Evolutionary conservation across 2,329 filamentous ascomycete genomes (phyloP), one percentile per base, ranked within the genome.

Genomic region (Leptographium radiaticola): DNA sequence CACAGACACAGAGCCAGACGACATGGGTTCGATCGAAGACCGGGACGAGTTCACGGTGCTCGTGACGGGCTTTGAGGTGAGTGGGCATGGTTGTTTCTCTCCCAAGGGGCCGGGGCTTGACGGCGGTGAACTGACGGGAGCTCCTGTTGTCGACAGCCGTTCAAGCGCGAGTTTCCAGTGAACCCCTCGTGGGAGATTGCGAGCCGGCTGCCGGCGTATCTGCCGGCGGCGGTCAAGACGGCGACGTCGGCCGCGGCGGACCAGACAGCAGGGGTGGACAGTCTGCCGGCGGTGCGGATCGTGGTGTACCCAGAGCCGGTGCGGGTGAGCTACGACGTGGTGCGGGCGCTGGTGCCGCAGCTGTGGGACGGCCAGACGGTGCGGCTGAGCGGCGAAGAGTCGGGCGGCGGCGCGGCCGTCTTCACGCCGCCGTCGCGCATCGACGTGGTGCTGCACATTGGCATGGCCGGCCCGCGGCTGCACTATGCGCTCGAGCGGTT

Each of bases 151-250:
- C 46, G 18, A 12, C 57, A 91, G 87, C 84, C 89, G 1, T 95
- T 94, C 67, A 82, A 84, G 61, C 74, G 70, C n/a, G 71, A 83
- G 46, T 83, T 83, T 63, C 79, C 82, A 33, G 71, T 83, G 56
- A 95, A 95, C 64, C 87, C 89, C 10, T 89, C 88, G 4, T 90
- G 81, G 76, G 79, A 90, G 64, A 90, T 95, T 63, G 81, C 85
- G 49, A 75, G 73, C 31, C 73, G 71, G 20, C 78, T 94, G n/a
- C 83, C 87, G 4, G 67, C 76, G 2, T 76, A 78, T 60, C 76
- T 90, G 6, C 77, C 81, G 2, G 67, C 58, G 60, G 16, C 40
- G 53, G 38, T 61, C 59, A 53, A 30, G 34, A 31, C 43, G 20
- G 33, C 45, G 25, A 63, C 60, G 60, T 63, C 61, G 61, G 66